These are phyloP conservation scores for Asclepias syriaca DNA, from an alignment of 257 asterid genomes.

Conservation along the genomic window DNA sequence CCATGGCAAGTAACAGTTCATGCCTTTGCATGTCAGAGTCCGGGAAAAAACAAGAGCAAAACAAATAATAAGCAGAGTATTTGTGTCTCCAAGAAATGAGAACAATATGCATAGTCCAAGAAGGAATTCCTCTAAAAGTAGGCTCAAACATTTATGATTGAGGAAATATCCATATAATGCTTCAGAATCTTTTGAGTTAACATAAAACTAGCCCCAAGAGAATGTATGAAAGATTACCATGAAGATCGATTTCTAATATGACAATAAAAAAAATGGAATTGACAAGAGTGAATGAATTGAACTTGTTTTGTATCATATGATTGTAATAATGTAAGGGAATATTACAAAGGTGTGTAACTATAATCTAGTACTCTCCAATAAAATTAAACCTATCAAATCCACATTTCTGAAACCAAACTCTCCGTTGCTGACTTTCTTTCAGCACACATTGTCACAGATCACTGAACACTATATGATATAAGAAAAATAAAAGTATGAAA, in stretches of 20 bases:
- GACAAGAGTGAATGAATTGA: neutral
- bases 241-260: neutral
- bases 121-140: neutral
- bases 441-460: neutral
- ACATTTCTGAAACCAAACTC: neutral
- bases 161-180: neutral
- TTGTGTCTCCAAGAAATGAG: neutral
- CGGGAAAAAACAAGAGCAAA: neutral
- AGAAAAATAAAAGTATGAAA: neutral
- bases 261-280: neutral
- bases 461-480: constrained; percentile 4
- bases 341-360: constrained; percentile 1
- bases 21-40: neutral
- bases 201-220: neutral
- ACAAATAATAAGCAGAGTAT: neutral
- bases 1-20: neutral
- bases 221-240: neutral
- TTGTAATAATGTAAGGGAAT: constrained; percentile 3
- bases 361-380: neutral
- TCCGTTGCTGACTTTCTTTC: constrained; percentile 10
- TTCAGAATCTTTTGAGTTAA: neutral
- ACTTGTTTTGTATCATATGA: neutral
- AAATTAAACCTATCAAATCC: constrained; percentile 8
- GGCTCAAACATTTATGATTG: neutral
- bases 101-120: neutral